Conservation (phyloP, 2,329 filamentous ascomycete species). For the Pyricularia sp. region DNA sequence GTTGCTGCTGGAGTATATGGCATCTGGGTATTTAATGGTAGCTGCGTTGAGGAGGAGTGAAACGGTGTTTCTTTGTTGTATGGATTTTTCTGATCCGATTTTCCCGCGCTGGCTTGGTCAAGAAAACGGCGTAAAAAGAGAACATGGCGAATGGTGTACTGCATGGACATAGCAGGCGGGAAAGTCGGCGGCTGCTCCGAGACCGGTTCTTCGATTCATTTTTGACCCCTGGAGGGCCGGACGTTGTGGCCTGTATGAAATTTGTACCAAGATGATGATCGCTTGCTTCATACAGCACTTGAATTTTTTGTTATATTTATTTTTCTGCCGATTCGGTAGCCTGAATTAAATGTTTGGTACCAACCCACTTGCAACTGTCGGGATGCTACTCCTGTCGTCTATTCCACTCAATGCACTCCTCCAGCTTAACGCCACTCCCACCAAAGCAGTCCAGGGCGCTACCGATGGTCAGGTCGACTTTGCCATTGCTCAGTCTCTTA, state of each 20-base stretch:
- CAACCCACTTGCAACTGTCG: background rate
- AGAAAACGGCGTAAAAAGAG: background rate
- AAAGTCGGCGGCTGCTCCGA: background rate
- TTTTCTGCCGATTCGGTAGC: background rate
- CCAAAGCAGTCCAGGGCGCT: conserved; percentile 96
- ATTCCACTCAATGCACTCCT: conserved; percentile 89
- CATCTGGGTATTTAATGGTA: background rate
- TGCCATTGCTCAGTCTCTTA: conserved; percentile 65
- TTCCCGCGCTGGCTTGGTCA: background rate
- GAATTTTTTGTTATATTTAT: background rate
- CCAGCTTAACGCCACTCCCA: conserved; percentile 74
- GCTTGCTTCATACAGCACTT: background rate
- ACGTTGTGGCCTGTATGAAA: conserved; percentile 1
- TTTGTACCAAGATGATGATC: background rate
- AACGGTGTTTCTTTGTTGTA: background rate
- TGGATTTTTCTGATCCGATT: background rate
- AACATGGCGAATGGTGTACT: background rate
- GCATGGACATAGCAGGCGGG: background rate
- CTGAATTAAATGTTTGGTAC: background rate
- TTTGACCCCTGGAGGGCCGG: conserved; percentile 3
- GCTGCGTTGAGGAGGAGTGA: background rate
- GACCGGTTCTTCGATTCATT: background rate
- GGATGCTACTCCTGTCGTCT: conserved; percentile 26
- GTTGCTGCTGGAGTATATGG: background rate
- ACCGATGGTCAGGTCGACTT: conserved; percentile 89